phyloP scores from a whole-genome alignment of 352 stramenopile species.

The Phytophthora colocasiae region DNA sequence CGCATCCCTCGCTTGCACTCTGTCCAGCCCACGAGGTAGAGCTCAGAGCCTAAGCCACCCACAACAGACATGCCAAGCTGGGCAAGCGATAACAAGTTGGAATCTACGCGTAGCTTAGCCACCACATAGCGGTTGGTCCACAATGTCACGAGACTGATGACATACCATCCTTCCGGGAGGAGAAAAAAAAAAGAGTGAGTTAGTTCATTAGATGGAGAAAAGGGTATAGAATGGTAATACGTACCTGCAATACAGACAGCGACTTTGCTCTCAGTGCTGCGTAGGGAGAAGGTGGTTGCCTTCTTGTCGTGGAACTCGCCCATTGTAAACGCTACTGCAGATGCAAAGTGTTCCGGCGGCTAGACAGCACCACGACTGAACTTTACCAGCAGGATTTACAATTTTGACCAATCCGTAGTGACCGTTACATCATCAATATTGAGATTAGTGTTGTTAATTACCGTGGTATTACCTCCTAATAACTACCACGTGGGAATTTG shows the following conservation, averaged over 20 bases:
- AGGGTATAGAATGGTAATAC: constrained; percentile 9
- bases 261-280: constrained; percentile 63
- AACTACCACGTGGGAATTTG: too few species aligned
- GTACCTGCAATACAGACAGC: constrained; percentile 64
- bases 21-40: constrained; percentile 76
- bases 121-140: constrained; percentile 89
- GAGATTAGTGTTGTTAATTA: too few species aligned
- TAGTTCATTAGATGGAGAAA: too few species aligned
- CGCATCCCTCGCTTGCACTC: constrained; percentile 56
- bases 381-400: constrained; percentile 12
- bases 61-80: constrained; percentile 85
- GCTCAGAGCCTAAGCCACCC: constrained; percentile 69
- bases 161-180: constrained; percentile 67
- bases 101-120: constrained; percentile 75
- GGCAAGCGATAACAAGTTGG: constrained; percentile 77
- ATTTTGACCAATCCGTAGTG: constrained; percentile 16
- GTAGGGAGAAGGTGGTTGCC: constrained; percentile 21
- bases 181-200: too few species aligned
- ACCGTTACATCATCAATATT: neutral
- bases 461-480: too few species aligned
- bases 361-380: constrained; percentile 24
- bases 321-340: constrained; percentile 17
- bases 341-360: constrained; percentile 15
- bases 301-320: constrained; percentile 41
- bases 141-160: constrained; percentile 80